phyloP scores from a whole-genome alignment of 768 basidiomycete species.

The Leccinum longicurvipes region DNA sequence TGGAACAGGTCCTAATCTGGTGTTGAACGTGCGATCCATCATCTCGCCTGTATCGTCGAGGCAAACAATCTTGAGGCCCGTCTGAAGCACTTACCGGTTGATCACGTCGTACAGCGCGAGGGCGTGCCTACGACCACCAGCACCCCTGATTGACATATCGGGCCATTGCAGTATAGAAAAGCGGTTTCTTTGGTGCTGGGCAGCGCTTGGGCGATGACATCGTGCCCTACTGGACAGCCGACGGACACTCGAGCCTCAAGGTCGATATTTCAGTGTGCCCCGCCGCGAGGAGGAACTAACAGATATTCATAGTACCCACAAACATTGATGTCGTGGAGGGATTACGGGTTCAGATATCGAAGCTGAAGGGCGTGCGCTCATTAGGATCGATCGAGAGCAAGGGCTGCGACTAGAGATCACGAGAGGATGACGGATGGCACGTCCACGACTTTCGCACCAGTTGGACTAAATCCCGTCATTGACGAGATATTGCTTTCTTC shows the following conservation, averaged over 20 bases:
- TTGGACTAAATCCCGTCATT: constrained; percentile 96
- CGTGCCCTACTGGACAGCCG: constrained; percentile 98
- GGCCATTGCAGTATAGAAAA: constrained; percentile 90
- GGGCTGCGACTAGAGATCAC: background rate
- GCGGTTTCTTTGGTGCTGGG: constrained; percentile 99
- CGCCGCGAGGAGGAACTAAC: background rate
- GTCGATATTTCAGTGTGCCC: background rate
- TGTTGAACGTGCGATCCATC: constrained; percentile 98
- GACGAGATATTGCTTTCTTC: constrained; percentile 76
- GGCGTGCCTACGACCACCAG: constrained; percentile 93
- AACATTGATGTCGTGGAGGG: constrained; percentile 96
- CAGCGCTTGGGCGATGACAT: constrained; percentile 98
- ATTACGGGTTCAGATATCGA: constrained; percentile 92
- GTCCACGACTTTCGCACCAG: constrained; percentile 95
- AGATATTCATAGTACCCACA: constrained; percentile 86
- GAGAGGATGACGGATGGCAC: constrained; percentile 52
- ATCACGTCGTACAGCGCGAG: constrained; percentile 96
- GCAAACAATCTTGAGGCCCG: constrained; percentile 88
- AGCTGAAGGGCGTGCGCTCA: constrained; percentile 47
- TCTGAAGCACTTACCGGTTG: constrained; percentile 83
- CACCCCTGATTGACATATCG: constrained; percentile 80
- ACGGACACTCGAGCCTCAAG: constrained; percentile 94
- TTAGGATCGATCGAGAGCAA: constrained; percentile 10
- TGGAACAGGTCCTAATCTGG: constrained; percentile 99
- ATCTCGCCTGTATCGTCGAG: constrained; percentile 99